These are phyloP conservation scores for Linnemannia hyalina DNA, from an alignment of 192 early-diverging fungal genomes.

Conservation along the genomic window DNA sequence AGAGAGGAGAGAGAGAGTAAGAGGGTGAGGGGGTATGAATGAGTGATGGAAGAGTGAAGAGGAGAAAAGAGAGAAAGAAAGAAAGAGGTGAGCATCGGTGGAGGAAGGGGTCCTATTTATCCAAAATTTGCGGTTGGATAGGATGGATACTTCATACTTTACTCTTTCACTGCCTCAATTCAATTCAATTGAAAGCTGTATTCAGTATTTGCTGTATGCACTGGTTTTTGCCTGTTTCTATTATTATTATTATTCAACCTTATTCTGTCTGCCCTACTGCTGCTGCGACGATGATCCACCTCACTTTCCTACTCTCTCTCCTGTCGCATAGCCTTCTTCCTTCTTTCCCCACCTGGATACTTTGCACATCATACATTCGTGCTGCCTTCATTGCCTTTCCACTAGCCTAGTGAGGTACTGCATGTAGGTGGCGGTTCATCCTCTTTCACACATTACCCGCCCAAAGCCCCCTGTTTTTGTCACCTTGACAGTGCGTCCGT, in stretches of 20 bases:
- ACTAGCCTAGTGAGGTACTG: background rate
- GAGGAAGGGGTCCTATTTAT: slow-evolving; percentile 23
- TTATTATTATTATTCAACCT: no score
- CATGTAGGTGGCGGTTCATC: background rate
- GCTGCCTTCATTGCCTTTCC: background rate
- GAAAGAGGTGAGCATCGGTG: slow-evolving; percentile 9
- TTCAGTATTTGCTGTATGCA: no score
- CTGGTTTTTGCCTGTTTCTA: no score
- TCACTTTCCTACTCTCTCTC: no score
- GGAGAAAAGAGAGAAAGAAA: slow-evolving; percentile 23
- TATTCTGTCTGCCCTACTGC: no score
- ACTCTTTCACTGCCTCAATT: no score
- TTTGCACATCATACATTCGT: background rate
- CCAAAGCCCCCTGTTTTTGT: background rate
- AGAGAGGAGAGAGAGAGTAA: background rate
- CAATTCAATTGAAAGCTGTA: no score
- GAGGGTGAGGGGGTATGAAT: background rate
- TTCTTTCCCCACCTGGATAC: no score
- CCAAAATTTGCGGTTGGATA: background rate
- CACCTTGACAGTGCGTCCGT: background rate
- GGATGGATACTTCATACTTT: no score
- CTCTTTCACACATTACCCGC: background rate
- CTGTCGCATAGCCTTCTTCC: no score
- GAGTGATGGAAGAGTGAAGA: slow-evolving; percentile 6
- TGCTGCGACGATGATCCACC: no score